A percentile compares a stretch with the other conserved stretches of the same genome.
Evolutionary conservation across 2,329 filamentous ascomycete species (phyloP).

Genomic region (Phialocephala subalpina): DNA sequence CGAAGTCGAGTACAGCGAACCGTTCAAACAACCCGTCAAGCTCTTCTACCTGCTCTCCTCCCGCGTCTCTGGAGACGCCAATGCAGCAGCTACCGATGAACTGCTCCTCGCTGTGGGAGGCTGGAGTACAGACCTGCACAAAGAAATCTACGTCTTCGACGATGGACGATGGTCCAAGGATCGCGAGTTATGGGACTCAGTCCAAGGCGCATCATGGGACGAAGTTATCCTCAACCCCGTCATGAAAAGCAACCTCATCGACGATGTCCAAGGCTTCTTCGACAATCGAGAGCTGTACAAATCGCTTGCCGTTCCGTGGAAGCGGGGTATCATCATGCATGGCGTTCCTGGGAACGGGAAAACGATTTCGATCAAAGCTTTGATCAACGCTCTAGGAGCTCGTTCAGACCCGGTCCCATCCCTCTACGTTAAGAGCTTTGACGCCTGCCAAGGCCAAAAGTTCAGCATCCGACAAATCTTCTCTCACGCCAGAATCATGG

Average conservation of each 20-base stretch:
- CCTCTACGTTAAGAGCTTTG: constrained; percentile 65
- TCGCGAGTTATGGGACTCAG: constrained; percentile 63
- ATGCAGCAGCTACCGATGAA: constrained; percentile 48
- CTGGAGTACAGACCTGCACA: constrained; percentile 65
- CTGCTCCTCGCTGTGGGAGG: constrained; percentile 63
- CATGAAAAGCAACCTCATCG: constrained; percentile 70
- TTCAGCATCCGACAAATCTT: constrained; percentile 62
- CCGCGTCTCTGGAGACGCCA: neutral
- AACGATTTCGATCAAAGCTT: constrained; percentile 75
- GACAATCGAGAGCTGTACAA: constrained; percentile 64
- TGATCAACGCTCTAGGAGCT: constrained; percentile 68
- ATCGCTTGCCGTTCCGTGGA: constrained; percentile 73
- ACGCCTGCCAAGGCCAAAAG: constrained; percentile 62
- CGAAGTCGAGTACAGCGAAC: constrained; percentile 25
- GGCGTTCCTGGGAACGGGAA: constrained; percentile 74
- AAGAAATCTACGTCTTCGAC: constrained; percentile 74
- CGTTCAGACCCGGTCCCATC: constrained; percentile 62
- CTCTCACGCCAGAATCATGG: constrained; percentile 63
- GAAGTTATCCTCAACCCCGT: constrained; percentile 70
- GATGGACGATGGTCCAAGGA: constrained; percentile 68
- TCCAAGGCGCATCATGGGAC: constrained; percentile 64
- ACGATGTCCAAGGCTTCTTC: constrained; percentile 72
- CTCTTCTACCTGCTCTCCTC: constrained; percentile 26
- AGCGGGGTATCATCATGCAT: constrained; percentile 71
- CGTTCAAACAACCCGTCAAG: neutral